phyloP scores from a whole-genome alignment of 2,329 filamentous ascomycete genomes.

The Fusarium transvaalense region DNA sequence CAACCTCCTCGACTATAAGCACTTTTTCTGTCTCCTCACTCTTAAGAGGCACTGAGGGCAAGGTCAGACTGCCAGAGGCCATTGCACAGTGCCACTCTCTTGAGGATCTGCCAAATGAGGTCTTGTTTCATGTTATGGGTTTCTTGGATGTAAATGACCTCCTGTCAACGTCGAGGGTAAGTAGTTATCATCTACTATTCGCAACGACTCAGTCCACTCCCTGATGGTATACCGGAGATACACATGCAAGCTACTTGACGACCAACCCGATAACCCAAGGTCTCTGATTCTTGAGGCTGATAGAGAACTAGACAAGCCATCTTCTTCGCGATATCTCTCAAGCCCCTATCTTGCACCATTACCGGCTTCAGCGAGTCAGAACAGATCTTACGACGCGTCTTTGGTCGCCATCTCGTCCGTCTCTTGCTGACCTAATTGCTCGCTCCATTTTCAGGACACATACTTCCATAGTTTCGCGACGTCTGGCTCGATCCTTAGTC shows the following conservation, averaged over 20 bases:
- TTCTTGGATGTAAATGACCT: conserved; percentile 70
- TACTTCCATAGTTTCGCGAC: conserved; percentile 73
- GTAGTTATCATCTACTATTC: conserved; percentile 44
- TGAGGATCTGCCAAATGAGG: conserved; percentile 66
- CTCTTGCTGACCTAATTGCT: conserved; percentile 70
- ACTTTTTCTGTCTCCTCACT: neutral
- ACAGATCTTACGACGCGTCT: conserved; percentile 67
- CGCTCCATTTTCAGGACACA: conserved; percentile 76
- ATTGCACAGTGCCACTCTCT: conserved; percentile 41
- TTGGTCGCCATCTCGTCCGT: conserved; percentile 67
- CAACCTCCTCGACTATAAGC: conserved; percentile 11
- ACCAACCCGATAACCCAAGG: neutral
- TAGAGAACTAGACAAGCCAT: conserved; percentile 65
- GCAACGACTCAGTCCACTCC: conserved; percentile 9
- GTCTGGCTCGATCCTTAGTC: conserved; percentile 72
- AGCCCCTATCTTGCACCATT: conserved; percentile 73
- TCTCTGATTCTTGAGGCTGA: conserved; percentile 34
- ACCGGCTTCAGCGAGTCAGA: conserved; percentile 70
- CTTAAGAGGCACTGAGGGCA: neutral
- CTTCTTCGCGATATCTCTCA: conserved; percentile 72
- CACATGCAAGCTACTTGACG: neutral
- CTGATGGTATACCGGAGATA: neutral
- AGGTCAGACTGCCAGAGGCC: neutral
- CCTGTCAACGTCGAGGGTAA: conserved; percentile 67
- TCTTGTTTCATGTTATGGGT: conserved; percentile 67